Evolutionary conservation across 768 basidiomycete genomes (phyloP).

Genomic region (Naganishia friedmannii): DNA sequence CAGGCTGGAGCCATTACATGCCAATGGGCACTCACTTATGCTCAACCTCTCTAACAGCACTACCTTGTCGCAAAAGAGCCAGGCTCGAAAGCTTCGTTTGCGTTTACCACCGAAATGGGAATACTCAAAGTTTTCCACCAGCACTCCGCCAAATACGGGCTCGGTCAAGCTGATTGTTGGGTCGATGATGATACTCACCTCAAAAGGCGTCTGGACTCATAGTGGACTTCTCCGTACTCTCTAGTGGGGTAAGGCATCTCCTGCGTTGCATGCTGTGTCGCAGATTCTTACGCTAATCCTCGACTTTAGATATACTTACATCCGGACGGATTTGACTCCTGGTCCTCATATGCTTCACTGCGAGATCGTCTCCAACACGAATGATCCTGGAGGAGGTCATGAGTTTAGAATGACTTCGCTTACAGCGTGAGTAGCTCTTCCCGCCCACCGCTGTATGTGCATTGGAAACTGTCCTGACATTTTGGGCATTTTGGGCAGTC

Average conservation of each 20-base stretch:
- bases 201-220: conserved; percentile 34
- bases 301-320: conserved; percentile 1
- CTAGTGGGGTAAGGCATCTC: background rate
- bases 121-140: conserved; percentile 41
- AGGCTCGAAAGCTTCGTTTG: conserved; percentile 38
- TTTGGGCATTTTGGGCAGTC: background rate
- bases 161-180: conserved; percentile 44
- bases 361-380: conserved; percentile 2
- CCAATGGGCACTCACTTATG: background rate
- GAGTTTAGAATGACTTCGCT: conserved; percentile 25
- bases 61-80: conserved; percentile 45
- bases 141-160: conserved; percentile 37
- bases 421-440: conserved; percentile 4
- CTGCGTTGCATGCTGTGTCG: background rate
- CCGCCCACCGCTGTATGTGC: background rate
- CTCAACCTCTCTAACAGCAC: background rate
- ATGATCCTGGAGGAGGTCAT: conserved; percentile 22
- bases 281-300: no score
- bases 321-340: conserved; percentile 1
- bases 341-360: conserved; percentile 21
- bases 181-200: conserved; percentile 40
- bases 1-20: background rate
- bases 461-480: background rate
- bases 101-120: conserved; percentile 39
- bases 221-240: conserved; percentile 33